phyloP scores from a whole-genome alignment of 305 asterid genomes.

The Plantago coronopus region DNA sequence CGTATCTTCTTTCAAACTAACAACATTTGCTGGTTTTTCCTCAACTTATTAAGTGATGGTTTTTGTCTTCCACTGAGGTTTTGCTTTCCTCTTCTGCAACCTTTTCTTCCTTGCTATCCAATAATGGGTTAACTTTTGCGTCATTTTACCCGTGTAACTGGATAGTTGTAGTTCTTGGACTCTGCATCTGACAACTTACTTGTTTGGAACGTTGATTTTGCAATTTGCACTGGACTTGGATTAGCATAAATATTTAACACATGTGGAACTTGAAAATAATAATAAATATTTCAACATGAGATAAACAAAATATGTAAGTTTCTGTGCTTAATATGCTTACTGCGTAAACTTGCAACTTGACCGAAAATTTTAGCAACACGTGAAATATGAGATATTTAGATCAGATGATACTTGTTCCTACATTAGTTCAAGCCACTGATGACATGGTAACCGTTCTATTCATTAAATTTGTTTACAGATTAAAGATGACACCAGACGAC shows the following conservation, averaged over 20 bases:
- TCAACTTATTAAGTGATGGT: not conserved
- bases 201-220: too few relatives aligned
- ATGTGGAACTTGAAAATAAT: not conserved
- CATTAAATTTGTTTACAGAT: conserved; percentile 46
- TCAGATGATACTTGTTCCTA: conserved; percentile 4
- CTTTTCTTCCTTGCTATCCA: not conserved
- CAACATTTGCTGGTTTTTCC: not conserved
- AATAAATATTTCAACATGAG: not conserved
- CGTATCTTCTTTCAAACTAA: not conserved
- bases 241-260: too few relatives aligned
- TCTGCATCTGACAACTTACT: too few relatives aligned
- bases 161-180: too few relatives aligned
- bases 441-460: conserved; percentile 4
- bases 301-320: not conserved
- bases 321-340: not conserved
- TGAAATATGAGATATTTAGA: conserved; percentile 13
- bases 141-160: too few relatives aligned
- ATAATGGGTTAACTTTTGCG: not conserved
- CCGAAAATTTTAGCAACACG: conserved; percentile 5
- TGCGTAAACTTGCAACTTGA: not conserved
- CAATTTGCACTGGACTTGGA: too few relatives aligned
- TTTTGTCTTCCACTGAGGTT: not conserved
- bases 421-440: conserved; percentile 16
- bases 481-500: conserved; percentile 79
- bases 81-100: not conserved